phyloP scores from a whole-genome alignment of 345 rosid genomes.

The Citrus inodora region DNA sequence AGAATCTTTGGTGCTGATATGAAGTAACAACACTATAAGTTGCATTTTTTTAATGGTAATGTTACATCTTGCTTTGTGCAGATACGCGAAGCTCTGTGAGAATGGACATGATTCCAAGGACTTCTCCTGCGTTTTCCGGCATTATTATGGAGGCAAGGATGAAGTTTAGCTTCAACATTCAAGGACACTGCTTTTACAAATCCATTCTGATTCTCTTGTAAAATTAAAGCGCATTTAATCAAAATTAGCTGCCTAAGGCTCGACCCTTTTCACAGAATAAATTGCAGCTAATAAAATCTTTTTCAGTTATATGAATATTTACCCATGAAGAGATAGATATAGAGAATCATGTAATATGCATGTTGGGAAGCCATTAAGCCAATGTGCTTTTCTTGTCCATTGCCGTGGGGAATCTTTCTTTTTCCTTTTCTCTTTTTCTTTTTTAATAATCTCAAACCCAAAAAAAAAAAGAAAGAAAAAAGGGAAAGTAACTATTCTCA shows the following conservation, averaged over 20 bases:
- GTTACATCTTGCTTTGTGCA: constrained; percentile 28
- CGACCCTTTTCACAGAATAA: neutral
- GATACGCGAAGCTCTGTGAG: constrained; percentile 59
- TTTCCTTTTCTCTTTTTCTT: neutral
- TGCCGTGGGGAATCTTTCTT: neutral
- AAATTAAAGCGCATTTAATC: neutral
- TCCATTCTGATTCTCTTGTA: neutral
- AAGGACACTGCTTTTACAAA: neutral
- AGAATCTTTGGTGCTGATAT: constrained; percentile 25
- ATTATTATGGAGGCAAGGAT: constrained; percentile 61
- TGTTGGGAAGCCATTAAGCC: neutral
- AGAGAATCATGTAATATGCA: neutral
- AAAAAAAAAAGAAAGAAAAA: too few species aligned
- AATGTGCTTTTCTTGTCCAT: neutral
- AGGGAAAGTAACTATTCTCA: too few species aligned
- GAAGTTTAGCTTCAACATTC: constrained; percentile 24
- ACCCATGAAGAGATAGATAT: neutral
- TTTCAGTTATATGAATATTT: too few species aligned
- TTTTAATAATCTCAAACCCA: neutral
- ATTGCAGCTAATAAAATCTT: neutral
- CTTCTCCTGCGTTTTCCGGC: constrained; percentile 79
- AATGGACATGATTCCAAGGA: constrained; percentile 71
- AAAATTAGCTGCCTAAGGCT: neutral
- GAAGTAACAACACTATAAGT: neutral
- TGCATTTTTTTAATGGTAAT: neutral